These are phyloP conservation scores for Mimosa pudica DNA, from an alignment of 306 rosid species.

Conservation along the genomic window DNA sequence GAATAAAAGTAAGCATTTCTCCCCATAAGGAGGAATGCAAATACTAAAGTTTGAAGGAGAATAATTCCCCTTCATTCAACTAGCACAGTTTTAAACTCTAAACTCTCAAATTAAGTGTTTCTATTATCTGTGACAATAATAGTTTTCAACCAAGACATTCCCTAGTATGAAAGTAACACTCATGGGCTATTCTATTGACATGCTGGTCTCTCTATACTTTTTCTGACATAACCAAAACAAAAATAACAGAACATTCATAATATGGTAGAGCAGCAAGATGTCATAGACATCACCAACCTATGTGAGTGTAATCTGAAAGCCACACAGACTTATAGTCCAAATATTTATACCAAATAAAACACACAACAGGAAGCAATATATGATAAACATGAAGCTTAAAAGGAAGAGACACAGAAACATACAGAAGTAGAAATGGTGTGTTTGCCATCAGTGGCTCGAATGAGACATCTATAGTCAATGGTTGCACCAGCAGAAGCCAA, in stretches of 20 bases:
- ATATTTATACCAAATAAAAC: not conserved
- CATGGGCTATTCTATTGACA: not conserved
- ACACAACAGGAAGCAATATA: too few relatives aligned
- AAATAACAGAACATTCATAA: not conserved
- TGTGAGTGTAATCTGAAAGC: too few relatives aligned
- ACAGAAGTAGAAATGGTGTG: conserved; percentile 90
- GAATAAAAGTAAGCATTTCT: not conserved
- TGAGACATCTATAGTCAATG: conserved; percentile 81
- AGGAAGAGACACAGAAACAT: conserved; percentile 41
- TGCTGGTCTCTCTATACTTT: not conserved
- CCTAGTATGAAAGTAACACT: not conserved
- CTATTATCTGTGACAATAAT: not conserved
- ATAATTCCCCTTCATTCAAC: not conserved
- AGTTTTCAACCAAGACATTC: not conserved
- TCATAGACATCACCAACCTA: not conserved
- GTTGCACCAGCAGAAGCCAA: conserved; percentile 61
- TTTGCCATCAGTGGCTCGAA: conserved; percentile 93
- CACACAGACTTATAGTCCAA: not conserved
- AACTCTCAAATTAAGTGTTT: not conserved
- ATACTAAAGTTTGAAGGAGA: not conserved
- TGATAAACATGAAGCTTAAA: not conserved
- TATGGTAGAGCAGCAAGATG: not conserved
- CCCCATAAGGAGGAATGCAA: not conserved
- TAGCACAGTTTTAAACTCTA: not conserved
- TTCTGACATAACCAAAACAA: not conserved